Evolutionary conservation across 1,284 basidiomycete genomes (phyloP).

Genomic region (Lentinus polychrous): DNA sequence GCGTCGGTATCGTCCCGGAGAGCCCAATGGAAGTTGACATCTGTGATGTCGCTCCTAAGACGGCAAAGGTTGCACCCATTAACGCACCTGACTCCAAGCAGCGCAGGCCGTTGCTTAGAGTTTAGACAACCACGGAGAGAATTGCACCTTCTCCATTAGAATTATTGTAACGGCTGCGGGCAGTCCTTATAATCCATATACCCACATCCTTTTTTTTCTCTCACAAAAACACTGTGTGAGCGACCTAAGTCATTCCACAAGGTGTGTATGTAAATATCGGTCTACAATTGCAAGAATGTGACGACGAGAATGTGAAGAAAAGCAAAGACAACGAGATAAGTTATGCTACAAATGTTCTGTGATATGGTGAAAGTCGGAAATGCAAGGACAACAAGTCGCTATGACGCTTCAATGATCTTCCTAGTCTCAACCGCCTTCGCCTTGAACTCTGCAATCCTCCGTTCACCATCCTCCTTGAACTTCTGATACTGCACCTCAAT

Average conservation of each 20-base stretch:
- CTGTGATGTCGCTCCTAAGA: not conserved
- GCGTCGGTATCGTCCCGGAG: not conserved
- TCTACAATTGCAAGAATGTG: not conserved
- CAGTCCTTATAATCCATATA: no score
- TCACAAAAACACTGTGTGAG: no score
- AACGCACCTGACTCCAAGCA: no score
- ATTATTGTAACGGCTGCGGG: no score
- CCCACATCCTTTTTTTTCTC: no score
- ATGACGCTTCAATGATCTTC: conserved; percentile 33
- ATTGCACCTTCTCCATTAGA: no score
- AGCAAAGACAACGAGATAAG: conserved; percentile 10
- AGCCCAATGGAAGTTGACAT: not conserved
- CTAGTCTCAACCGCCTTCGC: conserved; percentile 52
- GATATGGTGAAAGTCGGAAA: not conserved
- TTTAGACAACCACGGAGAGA: no score
- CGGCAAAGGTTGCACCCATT: no score
- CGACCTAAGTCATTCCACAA: no score
- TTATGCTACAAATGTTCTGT: conserved; percentile 7
- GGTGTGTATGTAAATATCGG: no score
- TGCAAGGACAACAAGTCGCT: conserved; percentile 7
- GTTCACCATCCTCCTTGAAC: conserved; percentile 55
- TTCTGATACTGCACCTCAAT: conserved; percentile 56
- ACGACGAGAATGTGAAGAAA: not conserved
- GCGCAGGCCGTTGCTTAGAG: no score
- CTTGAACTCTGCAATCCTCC: conserved; percentile 51